Conservation (phyloP, 2,329 filamentous ascomycete species). For the Penicillium sp. region DNA sequence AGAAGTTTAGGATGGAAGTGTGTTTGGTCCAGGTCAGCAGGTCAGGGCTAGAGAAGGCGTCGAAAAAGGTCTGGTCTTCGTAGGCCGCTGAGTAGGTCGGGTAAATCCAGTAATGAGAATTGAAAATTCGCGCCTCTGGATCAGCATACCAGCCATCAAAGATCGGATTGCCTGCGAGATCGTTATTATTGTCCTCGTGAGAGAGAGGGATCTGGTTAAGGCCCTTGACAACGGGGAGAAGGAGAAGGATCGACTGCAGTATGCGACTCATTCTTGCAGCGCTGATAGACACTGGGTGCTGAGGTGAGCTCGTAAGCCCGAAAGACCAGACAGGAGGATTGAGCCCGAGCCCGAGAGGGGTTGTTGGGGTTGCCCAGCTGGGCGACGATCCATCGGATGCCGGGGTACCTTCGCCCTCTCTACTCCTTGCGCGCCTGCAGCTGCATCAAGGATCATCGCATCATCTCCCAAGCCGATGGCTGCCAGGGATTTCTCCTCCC, state of each 20-base stretch:
- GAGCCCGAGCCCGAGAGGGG: background rate
- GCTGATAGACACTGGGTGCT: background rate
- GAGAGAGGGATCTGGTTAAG: conserved; percentile 6
- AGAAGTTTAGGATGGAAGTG: conserved; percentile 48
- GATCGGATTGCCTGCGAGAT: conserved; percentile 48
- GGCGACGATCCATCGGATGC: background rate
- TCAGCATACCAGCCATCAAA: conserved; percentile 58
- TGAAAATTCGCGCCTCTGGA: conserved; percentile 55
- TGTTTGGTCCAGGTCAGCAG: conserved; percentile 57
- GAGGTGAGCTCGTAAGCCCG: background rate
- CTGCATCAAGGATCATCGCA: background rate
- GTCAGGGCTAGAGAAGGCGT: conserved; percentile 57
- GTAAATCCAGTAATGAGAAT: conserved; percentile 54
- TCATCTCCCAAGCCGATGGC: background rate
- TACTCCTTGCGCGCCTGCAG: background rate
- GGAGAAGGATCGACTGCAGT: conserved; percentile 3
- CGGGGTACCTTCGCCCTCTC: background rate
- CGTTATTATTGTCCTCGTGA: background rate
- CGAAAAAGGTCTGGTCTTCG: conserved; percentile 55
- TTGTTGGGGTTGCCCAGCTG: background rate
- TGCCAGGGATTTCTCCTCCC: background rate
- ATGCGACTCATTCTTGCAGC: conserved; percentile 3
- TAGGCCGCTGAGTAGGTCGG: conserved; percentile 54
- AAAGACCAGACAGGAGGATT: background rate
- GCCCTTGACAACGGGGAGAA: conserved; percentile 3